Conservation (phyloP, 305 asterid genomes). For the Fraxinus ornus region DNA sequence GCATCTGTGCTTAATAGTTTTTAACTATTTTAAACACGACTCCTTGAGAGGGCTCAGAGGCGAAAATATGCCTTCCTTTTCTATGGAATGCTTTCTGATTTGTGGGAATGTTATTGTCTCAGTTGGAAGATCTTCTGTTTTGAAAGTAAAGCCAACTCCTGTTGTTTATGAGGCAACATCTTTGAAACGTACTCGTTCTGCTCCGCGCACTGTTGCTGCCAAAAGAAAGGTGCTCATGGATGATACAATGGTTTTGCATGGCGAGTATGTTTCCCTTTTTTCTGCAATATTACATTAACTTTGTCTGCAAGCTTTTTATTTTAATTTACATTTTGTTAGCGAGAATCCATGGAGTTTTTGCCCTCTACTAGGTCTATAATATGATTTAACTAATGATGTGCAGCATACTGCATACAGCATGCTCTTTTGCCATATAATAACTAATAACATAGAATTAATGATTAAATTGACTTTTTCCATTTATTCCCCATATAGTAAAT, state of each 20-base stretch:
- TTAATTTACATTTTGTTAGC: not conserved
- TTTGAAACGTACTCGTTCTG: constrained; percentile 58
- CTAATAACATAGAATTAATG: not conserved
- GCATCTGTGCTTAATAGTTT: not conserved
- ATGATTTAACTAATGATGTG: not conserved
- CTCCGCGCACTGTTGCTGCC: constrained; percentile 50
- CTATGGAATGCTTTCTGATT: constrained; percentile 13
- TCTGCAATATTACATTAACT: constrained; percentile 12
- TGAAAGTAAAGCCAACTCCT: constrained; percentile 89
- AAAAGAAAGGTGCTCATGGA: constrained; percentile 89
- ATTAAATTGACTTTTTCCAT: not conserved
- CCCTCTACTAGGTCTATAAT: not conserved
- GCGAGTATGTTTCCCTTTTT: constrained; percentile 69
- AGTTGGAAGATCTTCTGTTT: constrained; percentile 56
- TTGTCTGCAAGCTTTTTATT: constrained; percentile 1
- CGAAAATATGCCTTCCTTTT: not conserved
- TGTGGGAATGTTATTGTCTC: constrained; percentile 8
- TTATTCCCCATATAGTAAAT: not conserved
- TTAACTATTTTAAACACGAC: not conserved
- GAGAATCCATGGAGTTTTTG: not conserved
- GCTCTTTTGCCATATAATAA: not conserved
- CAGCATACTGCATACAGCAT: not conserved
- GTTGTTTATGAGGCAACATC: constrained; percentile 65
- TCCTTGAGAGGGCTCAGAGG: not conserved
- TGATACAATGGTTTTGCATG: constrained; percentile 94